These are phyloP conservation scores for Phoma herbarum DNA, from an alignment of 2,329 filamentous ascomycete genomes.

Conservation along the genomic window DNA sequence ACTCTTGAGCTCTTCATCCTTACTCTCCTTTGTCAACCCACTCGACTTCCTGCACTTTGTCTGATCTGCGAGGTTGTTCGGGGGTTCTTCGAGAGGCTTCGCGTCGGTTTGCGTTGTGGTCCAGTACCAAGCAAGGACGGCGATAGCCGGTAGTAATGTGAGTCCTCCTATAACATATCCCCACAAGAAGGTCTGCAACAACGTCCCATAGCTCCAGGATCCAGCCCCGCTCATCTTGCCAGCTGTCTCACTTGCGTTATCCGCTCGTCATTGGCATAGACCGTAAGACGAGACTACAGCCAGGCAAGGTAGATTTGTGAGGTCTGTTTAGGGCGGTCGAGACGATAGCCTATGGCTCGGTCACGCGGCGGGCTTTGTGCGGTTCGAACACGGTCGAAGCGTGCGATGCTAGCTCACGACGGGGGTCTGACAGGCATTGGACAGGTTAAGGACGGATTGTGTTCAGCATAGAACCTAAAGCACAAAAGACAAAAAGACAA, in stretches of 20 bases:
- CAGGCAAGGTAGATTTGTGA: background rate
- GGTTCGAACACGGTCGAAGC: constrained; percentile 25
- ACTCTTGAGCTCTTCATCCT: constrained; percentile 24
- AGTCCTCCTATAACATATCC: constrained; percentile 38
- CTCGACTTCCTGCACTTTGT: constrained; percentile 25
- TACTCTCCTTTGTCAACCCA: constrained; percentile 22
- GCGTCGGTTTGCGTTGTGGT: constrained; percentile 27
- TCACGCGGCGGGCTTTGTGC: constrained; percentile 19
- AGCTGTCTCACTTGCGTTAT: constrained; percentile 24
- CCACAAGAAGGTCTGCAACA: constrained; percentile 40
- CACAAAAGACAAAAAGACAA: background rate
- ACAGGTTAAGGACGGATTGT: background rate
- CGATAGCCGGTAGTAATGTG: constrained; percentile 32
- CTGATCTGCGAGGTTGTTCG: constrained; percentile 14
- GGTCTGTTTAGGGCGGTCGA: background rate
- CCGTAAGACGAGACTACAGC: background rate
- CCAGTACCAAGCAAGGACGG: constrained; percentile 32
- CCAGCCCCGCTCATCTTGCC: constrained; percentile 36
- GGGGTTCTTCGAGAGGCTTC: constrained; percentile 16
- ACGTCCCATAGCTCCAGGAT: constrained; percentile 36
- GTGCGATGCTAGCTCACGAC: constrained; percentile 18
- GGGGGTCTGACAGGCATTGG: constrained; percentile 8
- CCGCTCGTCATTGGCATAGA: constrained; percentile 27
- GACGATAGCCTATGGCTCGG: constrained; percentile 9
- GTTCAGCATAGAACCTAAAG: background rate